Percentiles rank a stretch among this genome's conserved stretches.
These are phyloP conservation scores for Magnolia changhungtana DNA, from an alignment of 164 flowering plant genomes.

Conservation along the genomic window DNA sequence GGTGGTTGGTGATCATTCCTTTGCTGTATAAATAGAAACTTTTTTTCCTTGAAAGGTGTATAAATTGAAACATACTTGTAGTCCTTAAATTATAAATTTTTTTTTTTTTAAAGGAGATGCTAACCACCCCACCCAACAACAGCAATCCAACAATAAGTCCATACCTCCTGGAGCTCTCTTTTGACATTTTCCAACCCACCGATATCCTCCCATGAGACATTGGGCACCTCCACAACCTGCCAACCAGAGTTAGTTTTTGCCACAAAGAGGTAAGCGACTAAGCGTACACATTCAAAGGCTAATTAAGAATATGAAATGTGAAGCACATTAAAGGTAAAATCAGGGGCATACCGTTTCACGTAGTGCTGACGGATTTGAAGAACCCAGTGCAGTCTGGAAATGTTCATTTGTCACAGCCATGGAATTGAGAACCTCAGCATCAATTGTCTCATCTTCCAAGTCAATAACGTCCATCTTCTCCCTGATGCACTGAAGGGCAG, in stretches of 20 bases:
- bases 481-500: slow-evolving; percentile 70
- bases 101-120: background rate
- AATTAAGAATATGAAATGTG: background rate
- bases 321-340: background rate
- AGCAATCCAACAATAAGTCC: background rate
- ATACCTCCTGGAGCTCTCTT: slow-evolving; percentile 51
- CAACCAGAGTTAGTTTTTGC: background rate
- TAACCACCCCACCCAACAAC: too few relatives aligned
- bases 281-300: background rate
- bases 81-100: background rate
- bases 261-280: background rate
- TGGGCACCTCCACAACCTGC: slow-evolving; percentile 76
- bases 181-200: slow-evolving; percentile 73
- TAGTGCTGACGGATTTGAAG: slow-evolving; percentile 60
- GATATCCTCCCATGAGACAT: slow-evolving; percentile 67
- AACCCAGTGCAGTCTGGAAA: slow-evolving; percentile 55
- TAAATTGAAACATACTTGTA: background rate
- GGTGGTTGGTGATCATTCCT: too few relatives aligned
- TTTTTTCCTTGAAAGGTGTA: background rate
- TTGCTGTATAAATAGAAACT: too few relatives aligned
- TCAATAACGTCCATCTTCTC: slow-evolving; percentile 74
- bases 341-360: slow-evolving; percentile 56
- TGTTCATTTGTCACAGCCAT: slow-evolving; percentile 75
- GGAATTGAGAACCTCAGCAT: slow-evolving; percentile 62
- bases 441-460: slow-evolving; percentile 60